phyloP scores from a whole-genome alignment of 805 yeast species.

The Hanseniaspora clermontiae region DNA sequence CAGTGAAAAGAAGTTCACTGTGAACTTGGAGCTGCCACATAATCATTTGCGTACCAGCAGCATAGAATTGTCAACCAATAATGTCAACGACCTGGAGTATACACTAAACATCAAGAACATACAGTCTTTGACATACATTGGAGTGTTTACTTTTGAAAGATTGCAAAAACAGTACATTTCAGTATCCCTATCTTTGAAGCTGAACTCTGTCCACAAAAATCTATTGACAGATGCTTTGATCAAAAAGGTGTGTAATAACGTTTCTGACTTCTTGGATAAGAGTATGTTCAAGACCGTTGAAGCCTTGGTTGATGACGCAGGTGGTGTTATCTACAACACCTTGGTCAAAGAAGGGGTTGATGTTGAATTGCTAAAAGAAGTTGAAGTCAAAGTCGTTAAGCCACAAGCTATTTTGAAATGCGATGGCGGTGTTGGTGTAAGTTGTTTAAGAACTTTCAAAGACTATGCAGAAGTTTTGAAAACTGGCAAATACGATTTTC shows the following conservation, averaged over 20 bases:
- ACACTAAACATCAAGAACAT: slow-evolving; percentile 26
- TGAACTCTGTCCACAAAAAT: slow-evolving; percentile 10
- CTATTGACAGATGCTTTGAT: slow-evolving; percentile 15
- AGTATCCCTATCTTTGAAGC: slow-evolving; percentile 34
- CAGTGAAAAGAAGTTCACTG: neutral
- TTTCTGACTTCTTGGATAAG: slow-evolving; percentile 53
- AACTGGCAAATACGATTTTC: neutral
- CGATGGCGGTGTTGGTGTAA: slow-evolving; percentile 73
- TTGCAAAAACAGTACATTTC: slow-evolving; percentile 63
- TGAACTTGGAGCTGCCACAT: neutral
- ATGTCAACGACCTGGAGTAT: neutral
- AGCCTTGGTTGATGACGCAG: slow-evolving; percentile 67
- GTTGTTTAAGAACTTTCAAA: slow-evolving; percentile 38
- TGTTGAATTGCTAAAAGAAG: neutral
- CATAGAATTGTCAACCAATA: neutral
- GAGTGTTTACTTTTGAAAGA: slow-evolving; percentile 86
- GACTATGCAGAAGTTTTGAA: slow-evolving; percentile 27
- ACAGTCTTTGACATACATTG: slow-evolving; percentile 63
- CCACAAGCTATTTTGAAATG: slow-evolving; percentile 82
- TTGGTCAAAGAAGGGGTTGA: slow-evolving; percentile 12
- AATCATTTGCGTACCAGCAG: neutral
- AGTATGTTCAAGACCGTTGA: slow-evolving; percentile 86
- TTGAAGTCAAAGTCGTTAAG: slow-evolving; percentile 58
- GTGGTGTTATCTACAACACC: slow-evolving; percentile 32
- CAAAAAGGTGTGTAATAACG: slow-evolving; percentile 34